phyloP scores from a whole-genome alignment of 1,284 basidiomycete genomes.

The Pterula multifida region DNA sequence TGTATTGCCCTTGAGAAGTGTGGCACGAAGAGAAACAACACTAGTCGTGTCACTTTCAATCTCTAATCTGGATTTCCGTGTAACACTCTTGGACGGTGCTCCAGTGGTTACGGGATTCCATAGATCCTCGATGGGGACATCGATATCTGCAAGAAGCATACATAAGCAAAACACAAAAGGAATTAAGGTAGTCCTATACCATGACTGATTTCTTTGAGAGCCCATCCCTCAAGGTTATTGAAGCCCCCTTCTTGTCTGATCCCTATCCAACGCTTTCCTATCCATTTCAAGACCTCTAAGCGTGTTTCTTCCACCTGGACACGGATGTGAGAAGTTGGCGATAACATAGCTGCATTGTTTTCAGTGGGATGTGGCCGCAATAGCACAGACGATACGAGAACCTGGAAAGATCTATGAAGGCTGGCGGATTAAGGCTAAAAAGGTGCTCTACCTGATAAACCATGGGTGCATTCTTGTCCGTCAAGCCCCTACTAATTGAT shows the following conservation, averaged over 20 bases:
- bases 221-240: constrained; percentile 71
- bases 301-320: constrained; percentile 63
- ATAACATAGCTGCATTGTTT: constrained; percentile 45
- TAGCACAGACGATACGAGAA: constrained; percentile 63
- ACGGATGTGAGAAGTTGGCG: constrained; percentile 52
- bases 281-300: constrained; percentile 44
- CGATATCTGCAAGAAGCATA: constrained; percentile 50
- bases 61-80: constrained; percentile 9
- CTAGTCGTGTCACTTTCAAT: constrained; percentile 13
- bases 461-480: constrained; percentile 46
- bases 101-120: constrained; percentile 21
- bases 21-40: constrained; percentile 42
- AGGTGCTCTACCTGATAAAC: constrained; percentile 57
- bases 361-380: constrained; percentile 55
- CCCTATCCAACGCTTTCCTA: constrained; percentile 50
- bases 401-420: constrained; percentile 26
- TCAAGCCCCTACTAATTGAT: constrained; percentile 44
- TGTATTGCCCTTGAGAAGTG: constrained; percentile 30
- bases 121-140: constrained; percentile 67
- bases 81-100: constrained; percentile 4
- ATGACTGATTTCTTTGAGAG: constrained; percentile 77
- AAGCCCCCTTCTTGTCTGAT: constrained; percentile 76
- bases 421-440: constrained; percentile 1
- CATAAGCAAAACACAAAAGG: constrained; percentile 4
- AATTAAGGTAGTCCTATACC: constrained; percentile 34